Evolutionary conservation across 176 grass and related monocot species (phyloP).

Genomic region (Avena sativa): DNA sequence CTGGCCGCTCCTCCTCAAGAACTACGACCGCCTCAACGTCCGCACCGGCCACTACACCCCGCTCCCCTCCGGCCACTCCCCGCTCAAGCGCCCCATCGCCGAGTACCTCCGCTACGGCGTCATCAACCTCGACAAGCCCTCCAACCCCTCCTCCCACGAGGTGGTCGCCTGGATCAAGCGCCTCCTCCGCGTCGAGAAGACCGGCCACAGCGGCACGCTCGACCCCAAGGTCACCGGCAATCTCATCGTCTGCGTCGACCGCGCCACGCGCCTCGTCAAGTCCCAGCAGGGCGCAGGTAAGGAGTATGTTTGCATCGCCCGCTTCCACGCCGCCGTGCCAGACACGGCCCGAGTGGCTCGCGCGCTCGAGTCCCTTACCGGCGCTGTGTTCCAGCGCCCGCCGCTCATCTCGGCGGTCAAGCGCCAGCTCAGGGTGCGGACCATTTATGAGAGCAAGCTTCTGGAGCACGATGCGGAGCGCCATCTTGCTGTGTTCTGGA

Average conservation of each 20-base stretch:
- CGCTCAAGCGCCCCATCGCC: slow-evolving; percentile 76
- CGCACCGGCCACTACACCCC: slow-evolving; percentile 80
- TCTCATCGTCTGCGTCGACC: slow-evolving; percentile 95
- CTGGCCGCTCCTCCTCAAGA: slow-evolving; percentile 80
- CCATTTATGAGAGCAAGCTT: slow-evolving; percentile 96
- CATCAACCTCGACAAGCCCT: slow-evolving; percentile 96
- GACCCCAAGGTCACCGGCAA: slow-evolving; percentile 98
- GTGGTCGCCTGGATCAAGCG: slow-evolving; percentile 97
- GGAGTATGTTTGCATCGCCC: slow-evolving; percentile 86
- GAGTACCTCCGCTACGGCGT: slow-evolving; percentile 86
- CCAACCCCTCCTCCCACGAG: slow-evolving; percentile 96
- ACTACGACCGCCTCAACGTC: slow-evolving; percentile 83
- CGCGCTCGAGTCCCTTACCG: slow-evolving; percentile 84
- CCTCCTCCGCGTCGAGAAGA: slow-evolving; percentile 77
- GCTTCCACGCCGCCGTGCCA: slow-evolving; percentile 75
- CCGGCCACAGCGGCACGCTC: slow-evolving; percentile 87
- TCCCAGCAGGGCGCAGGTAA: slow-evolving; percentile 93
- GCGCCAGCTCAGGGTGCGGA: slow-evolving; percentile 90
- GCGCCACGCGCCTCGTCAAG: slow-evolving; percentile 91
- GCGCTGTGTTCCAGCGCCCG: slow-evolving; percentile 93
- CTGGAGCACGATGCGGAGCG: slow-evolving; percentile 82
- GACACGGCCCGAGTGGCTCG: slow-evolving; percentile 74
- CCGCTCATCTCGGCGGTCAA: slow-evolving; percentile 97
- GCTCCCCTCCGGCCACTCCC: slow-evolving; percentile 77
- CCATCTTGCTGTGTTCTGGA: slow-evolving; percentile 95